Base-by-base conservation (phyloP, 306 rosid species). In the Lathyrus tuberosus region DNA sequence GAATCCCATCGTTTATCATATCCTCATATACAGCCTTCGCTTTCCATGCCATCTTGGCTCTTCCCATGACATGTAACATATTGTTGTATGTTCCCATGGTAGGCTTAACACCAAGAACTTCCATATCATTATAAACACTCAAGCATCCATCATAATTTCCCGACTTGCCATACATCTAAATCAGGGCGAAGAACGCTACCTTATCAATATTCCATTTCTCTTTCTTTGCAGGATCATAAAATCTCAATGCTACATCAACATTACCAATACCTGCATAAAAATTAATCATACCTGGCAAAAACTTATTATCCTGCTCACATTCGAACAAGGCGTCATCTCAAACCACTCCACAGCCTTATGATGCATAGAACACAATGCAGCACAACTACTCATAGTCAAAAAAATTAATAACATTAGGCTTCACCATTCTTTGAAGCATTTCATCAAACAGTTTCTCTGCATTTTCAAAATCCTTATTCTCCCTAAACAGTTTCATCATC, bases 121-220 rank as follows among this genome's bases (percentile, higher is more conserved):
- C 16, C 97, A 93, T 93, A 71, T 93, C 98, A 78, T 82, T 85
- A 62, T 84, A 93, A 28, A 93, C 90, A 74, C 79, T 81, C 73
- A 88, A 81, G 72, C 97, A 93, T 51, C 88, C 94, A 75, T 88
- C 97, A 62, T 68, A 93, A 57, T 90, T 86, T 56, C 88, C 90
- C 1, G 81, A 77, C 33, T 74, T 74, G 53, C 96, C 96, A 58
- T 69, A 81, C 80, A 90, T 81, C 84, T 81, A 90, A 70, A 93
- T 90, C 86, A 93, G 75, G 0, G 91, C 80, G 0, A 86, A 80
- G 83, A 93, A 93, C 33, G 81, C 78, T 7, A 70, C 76, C 0
- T 80, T 84, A 49, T 80, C 90, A 40, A 90, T 66, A 5, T 86
- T 79, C 98, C 97, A 90, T 16, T 90, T 88, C 83, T 84, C 87